A percentile compares a stretch with the other conserved stretches of the same genome.
Evolutionary conservation across 306 rosid genomes (phyloP).

Genomic region (Dryas alaskensis): DNA sequence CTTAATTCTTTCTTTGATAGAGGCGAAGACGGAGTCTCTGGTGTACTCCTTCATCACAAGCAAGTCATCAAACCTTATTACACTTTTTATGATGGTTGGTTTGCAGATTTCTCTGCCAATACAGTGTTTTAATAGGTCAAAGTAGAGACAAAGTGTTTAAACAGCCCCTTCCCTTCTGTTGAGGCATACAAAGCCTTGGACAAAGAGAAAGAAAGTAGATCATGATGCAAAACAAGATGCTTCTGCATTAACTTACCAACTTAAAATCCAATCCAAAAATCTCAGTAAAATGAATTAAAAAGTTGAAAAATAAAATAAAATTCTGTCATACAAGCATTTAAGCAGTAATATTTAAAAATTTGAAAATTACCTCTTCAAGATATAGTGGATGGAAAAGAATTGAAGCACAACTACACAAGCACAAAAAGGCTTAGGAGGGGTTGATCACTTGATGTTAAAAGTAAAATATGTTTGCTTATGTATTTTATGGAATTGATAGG

Average conservation of each 20-base stretch:
- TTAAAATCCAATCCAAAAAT: background rate
- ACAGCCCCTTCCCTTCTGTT: background rate
- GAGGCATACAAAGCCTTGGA: background rate
- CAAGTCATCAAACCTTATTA: constrained; percentile 85
- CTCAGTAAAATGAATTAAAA: background rate
- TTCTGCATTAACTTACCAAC: background rate
- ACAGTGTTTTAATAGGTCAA: constrained; percentile 34
- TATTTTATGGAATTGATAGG: background rate
- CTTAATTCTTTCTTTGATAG: constrained; percentile 44
- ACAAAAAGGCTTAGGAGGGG: background rate
- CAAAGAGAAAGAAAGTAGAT: background rate
- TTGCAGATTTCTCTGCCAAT: constrained; percentile 62
- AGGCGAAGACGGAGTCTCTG: constrained; percentile 96
- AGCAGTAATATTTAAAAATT: background rate
- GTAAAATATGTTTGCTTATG: background rate
- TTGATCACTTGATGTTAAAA: background rate
- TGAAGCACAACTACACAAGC: background rate
- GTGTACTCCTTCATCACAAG: constrained; percentile 99
- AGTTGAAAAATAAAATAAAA: background rate
- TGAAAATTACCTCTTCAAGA: background rate
- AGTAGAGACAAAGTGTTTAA: constrained; percentile 1
- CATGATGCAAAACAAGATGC: background rate
- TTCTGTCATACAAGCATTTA: background rate
- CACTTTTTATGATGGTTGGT: constrained; percentile 85
- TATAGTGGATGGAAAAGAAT: background rate